phyloP scores from a whole-genome alignment of 805 yeast genomes.

The Candida insectorum region DNA sequence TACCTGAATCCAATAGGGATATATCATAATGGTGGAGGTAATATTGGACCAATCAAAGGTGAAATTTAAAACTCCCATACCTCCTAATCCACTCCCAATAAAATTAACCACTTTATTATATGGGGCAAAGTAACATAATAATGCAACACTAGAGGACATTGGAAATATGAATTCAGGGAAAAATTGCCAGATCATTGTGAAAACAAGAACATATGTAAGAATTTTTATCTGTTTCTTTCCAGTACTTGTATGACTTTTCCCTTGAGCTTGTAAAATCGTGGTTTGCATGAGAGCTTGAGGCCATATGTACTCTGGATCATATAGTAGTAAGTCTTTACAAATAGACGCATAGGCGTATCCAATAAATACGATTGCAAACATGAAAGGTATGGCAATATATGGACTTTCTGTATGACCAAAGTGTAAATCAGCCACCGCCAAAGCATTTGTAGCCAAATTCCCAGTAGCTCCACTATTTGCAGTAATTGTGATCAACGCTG shows the following conservation, averaged over 20 bases:
- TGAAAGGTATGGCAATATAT: slow-evolving; percentile 38
- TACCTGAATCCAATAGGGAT: slow-evolving; percentile 52
- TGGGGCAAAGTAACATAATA: slow-evolving; percentile 50
- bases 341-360: slow-evolving; percentile 54
- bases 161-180: slow-evolving; percentile 49
- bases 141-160: slow-evolving; percentile 45
- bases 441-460: slow-evolving; percentile 45
- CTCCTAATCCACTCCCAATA: slow-evolving; percentile 52
- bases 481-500: slow-evolving; percentile 49
- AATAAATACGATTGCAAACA: slow-evolving; percentile 51
- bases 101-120: slow-evolving; percentile 37
- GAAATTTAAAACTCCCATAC: slow-evolving; percentile 47
- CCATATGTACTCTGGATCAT: slow-evolving; percentile 50
- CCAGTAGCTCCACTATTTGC: slow-evolving; percentile 55
- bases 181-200: slow-evolving; percentile 44
- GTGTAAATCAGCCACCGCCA: slow-evolving; percentile 45
- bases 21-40: slow-evolving; percentile 46
- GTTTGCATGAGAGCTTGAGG: slow-evolving; percentile 53
- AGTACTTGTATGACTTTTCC: slow-evolving; percentile 6
- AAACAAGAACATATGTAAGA: slow-evolving; percentile 31
- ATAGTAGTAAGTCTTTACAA: slow-evolving; percentile 42
- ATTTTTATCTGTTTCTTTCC: slow-evolving; percentile 31
- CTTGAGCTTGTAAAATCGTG: slow-evolving; percentile 35
- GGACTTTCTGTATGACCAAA: slow-evolving; percentile 37
- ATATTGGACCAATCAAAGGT: slow-evolving; percentile 54